A percentile compares a stretch with the other conserved stretches of the same genome.
Evolutionary conservation across 768 basidiomycete genomes (phyloP).

Genomic region (Leucosporidium yakuticum): DNA sequence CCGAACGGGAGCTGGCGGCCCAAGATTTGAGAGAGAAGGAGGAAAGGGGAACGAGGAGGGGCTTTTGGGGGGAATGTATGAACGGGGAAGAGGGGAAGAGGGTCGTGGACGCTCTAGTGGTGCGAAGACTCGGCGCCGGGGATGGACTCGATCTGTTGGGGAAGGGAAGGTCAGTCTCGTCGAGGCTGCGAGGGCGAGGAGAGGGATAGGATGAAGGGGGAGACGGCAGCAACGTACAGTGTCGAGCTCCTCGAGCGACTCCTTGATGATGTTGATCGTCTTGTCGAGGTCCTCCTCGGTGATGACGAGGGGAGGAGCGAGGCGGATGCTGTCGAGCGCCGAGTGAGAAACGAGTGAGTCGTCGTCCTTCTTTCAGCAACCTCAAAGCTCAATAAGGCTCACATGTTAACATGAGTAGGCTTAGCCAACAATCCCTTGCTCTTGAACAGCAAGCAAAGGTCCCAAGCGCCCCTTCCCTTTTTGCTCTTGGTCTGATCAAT

Average conservation of each 20-base stretch:
- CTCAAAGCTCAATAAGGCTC: constrained; percentile 43
- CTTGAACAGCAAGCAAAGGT: constrained; percentile 61
- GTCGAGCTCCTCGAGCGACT: constrained; percentile 75
- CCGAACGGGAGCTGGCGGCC: no score
- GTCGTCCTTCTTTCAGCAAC: constrained; percentile 7
- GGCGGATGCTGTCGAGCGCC: constrained; percentile 64
- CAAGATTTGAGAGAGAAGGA: no score
- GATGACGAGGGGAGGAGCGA: constrained; percentile 93
- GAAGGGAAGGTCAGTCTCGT: no score
- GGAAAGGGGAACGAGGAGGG: no score
- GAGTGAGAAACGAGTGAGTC: not conserved
- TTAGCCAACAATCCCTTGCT: constrained; percentile 63
- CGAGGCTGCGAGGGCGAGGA: no score
- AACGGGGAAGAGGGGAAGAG: no score
- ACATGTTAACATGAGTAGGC: constrained; percentile 94
- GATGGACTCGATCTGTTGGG: constrained; percentile 17
- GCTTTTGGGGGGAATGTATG: no score
- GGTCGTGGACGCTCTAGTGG: not conserved
- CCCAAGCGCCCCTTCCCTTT: constrained; percentile 85
- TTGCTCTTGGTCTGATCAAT: constrained; percentile 74
- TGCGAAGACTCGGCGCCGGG: constrained; percentile 22
- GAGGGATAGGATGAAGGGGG: no score
- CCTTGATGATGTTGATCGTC: constrained; percentile 67
- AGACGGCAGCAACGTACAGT: constrained; percentile 45
- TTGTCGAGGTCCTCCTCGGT: constrained; percentile 73